Base-by-base conservation (phyloP, 768 basidiomycete genomes). In the Podaxis sp. region DNA sequence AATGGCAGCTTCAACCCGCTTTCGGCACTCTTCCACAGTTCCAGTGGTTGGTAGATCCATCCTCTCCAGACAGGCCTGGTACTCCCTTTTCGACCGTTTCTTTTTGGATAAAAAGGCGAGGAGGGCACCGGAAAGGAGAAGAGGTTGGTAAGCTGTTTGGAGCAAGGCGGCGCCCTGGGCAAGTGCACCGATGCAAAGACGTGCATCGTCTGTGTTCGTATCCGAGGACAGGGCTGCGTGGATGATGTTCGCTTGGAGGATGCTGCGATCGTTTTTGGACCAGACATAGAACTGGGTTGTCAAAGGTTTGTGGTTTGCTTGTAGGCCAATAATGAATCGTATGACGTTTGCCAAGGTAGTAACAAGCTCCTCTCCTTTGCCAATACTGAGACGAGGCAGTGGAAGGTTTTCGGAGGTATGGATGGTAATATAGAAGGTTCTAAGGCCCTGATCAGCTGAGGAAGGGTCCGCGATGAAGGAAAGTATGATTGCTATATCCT, bases 251-350 rank as follows among this genome's bases (percentile, higher is more conserved):
- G 70, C 66, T 65, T 82, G 79, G 28, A 84, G 69, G 9, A 75
- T 71, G 17, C 67, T 60, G 36, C 76, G 75, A 67, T 84, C 82
- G 15, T 61, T 67, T 2, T 73, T 60, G 3, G 80, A 80, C 75
- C 81, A 84, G 8, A 82, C 77, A 64, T 83, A 83, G 65, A 82
- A 82, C 63, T 84, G 82, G 0, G 78, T 75, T 0, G 76, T 72
- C 22, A 70, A 69, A 22, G 57, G 65, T 55, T 42, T 68, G 64
- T 61, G 38, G 15, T 26, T 17, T 15, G 56, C 63, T 59, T 65
- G 67, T 7, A 72, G 57, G 19, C 64, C n/a, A 7, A 75, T 70
- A 28, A 82, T 74, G 8, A 61, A 57, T 33, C 75, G 71, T 53
- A 84, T 76, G 38, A 79, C 64, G 17, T 64, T 59, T 17, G 78